These are phyloP conservation scores for Ceratobasidium sp. DNA, from an alignment of 1,284 basidiomycete species.

Conservation along the genomic window DNA sequence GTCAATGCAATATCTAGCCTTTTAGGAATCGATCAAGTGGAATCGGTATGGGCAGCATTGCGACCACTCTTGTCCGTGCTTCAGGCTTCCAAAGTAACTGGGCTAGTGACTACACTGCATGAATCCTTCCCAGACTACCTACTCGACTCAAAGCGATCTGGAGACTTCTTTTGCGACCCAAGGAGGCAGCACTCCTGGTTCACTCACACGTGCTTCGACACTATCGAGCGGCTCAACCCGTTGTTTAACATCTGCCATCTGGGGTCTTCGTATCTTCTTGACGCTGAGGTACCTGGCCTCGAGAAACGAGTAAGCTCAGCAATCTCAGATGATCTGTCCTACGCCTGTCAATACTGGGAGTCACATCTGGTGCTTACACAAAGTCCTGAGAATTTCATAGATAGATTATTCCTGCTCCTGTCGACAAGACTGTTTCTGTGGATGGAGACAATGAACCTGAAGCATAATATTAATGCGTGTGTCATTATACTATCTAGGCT, in stretches of 20 bases:
- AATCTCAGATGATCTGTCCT: background rate
- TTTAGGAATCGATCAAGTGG: background rate
- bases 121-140: conserved; percentile 33
- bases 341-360: conserved; percentile 29
- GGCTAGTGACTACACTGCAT: background rate
- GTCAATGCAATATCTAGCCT: background rate
- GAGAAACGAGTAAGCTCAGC: background rate
- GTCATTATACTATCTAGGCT: background rate
- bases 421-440: conserved; percentile 16
- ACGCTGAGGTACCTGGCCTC: conserved; percentile 5
- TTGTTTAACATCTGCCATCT: conserved; percentile 37
- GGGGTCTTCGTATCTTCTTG: conserved; percentile 1
- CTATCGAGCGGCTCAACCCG: conserved; percentile 2
- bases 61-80: background rate
- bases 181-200: background rate
- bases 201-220: background rate
- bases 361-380: background rate
- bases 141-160: background rate
- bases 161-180: conserved; percentile 19
- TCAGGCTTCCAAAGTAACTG: background rate
- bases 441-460: conserved; percentile 35
- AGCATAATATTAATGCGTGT: background rate
- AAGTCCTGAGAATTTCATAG: background rate
- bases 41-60: background rate
- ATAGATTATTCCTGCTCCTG: background rate